Percentiles rank a stretch among this genome's conserved stretches.
Conservation (phyloP, 2,329 filamentous ascomycete species). For the Diplodia sapinea region DNA sequence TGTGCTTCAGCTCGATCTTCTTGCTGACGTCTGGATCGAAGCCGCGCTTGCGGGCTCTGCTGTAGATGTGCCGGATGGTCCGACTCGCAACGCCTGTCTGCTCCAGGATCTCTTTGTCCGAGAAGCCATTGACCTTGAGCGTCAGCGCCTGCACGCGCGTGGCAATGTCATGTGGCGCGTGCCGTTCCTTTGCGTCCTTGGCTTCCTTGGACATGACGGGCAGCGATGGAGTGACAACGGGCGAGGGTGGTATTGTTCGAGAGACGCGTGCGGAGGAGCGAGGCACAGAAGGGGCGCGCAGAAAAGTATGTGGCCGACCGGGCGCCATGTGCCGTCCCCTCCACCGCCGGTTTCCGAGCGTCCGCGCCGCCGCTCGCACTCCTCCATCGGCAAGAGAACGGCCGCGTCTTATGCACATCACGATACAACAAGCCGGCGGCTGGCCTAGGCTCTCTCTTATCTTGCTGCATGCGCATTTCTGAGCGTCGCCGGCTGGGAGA, state of each 20-base stretch:
- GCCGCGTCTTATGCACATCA: conserved; percentile 4
- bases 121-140: conserved; percentile 33
- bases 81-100: conserved; percentile 31
- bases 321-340: neutral
- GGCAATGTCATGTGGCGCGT: conserved; percentile 31
- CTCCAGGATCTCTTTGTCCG: conserved; percentile 30
- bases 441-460: neutral
- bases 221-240: neutral
- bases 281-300: conserved; percentile 3
- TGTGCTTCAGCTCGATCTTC: conserved; percentile 30
- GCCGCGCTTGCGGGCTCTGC: conserved; percentile 31
- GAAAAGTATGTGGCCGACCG: conserved; percentile 6
- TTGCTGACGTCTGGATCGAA: conserved; percentile 29
- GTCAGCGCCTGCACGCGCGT: conserved; percentile 31
- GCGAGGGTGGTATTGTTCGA: conserved; percentile 26
- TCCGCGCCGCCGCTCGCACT: neutral
- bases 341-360: conserved; percentile 8
- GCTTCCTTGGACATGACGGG: conserved; percentile 26
- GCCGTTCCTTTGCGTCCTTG: conserved; percentile 28
- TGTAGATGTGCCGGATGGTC: conserved; percentile 31
- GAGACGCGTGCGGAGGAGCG: conserved; percentile 21
- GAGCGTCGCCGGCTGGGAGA: no score
- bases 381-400: conserved; percentile 1
- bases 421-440: neutral
- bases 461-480: neutral